Evolutionary conservation across 495 filamentous ascomycete species (phyloP), one percentile per base, ranked within the genome.

Genomic region (Parachaetomium inaequale): DNA sequence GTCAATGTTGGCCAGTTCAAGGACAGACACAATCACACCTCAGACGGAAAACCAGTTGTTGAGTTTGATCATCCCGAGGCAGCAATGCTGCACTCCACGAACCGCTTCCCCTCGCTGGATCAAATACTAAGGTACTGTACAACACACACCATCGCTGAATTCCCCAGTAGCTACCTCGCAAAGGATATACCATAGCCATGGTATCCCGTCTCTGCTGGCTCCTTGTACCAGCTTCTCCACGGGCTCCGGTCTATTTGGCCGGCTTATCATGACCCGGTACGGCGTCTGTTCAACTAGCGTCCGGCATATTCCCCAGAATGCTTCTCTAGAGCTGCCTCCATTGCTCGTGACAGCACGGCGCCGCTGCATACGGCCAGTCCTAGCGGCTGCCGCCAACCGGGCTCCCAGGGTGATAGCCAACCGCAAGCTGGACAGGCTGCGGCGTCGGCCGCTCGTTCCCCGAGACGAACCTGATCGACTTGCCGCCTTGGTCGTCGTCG

Each of bases 381-480:
- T 69, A 62, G 55, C 66, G 55, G 58, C 36, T 55, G 34, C 49
- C 81, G 23, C 82, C 78, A 51, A 84, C 81, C 23, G 63, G 63
- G 42, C 62, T 85, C 76, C n/a, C 82, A 78, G n/a, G 82, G 79
- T 28, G 78, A 75, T 65, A 65, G 15, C 79, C 79, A 4, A 83
- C 69, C 25, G 69, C 76, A 42, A 78, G 72, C 34, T 70, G 64
- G 17, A 72, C 62, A 4, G 63, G 62, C 38, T 61, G 63, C 55
- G 70, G 64, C 15, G 65, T 63, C 7, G 71, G 29, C n/a, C 67
- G 68, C n/a, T 68, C 58, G 29, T 64, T 68, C 58, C 81, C 80
- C 25, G 79, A 74, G 58, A 88, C 84, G 70, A 85, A 89, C 59
- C 83, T 85, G 65, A 96, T 87, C 43, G 82, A 76, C 34, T 75